These are phyloP conservation scores for Kodamaea fungicola DNA, from an alignment of 1,139 yeast genomes.

Conservation along the genomic window DNA sequence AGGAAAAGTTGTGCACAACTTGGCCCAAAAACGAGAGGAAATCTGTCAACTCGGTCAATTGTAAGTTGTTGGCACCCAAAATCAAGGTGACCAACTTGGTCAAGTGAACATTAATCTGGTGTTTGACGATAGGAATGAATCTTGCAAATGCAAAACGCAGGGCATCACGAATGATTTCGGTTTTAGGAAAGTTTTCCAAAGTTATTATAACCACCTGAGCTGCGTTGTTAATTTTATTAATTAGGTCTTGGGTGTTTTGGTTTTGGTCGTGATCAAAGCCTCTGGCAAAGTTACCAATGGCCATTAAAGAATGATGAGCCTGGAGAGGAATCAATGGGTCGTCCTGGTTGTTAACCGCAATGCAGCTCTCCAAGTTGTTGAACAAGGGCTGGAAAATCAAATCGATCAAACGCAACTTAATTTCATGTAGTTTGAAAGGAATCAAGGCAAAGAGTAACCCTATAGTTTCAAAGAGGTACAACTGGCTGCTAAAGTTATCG, in stretches of 20 bases:
- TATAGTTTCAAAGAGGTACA: constrained; percentile 77
- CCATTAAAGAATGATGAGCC: constrained; percentile 83
- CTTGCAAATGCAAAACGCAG: constrained; percentile 85
- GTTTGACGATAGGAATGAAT: constrained; percentile 65
- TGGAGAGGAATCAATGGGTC: constrained; percentile 55
- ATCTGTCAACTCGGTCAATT: constrained; percentile 67
- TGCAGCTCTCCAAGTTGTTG: constrained; percentile 64
- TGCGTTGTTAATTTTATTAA: constrained; percentile 61
- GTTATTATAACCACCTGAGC: constrained; percentile 84
- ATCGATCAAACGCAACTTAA: constrained; percentile 52
- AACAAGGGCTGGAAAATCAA: constrained; percentile 76
- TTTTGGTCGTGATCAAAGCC: constrained; percentile 54
- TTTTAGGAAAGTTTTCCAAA: constrained; percentile 66
- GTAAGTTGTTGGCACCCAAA: constrained; percentile 62
- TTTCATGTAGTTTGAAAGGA: constrained; percentile 25
- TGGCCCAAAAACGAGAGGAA: constrained; percentile 87
- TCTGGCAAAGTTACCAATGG: constrained; percentile 84
- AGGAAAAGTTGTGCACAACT: constrained; percentile 72
- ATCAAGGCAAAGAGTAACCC: constrained; percentile 63
- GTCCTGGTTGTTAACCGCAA: constrained; percentile 31
- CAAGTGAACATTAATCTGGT: constrained; percentile 50
- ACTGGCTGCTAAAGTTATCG: constrained; percentile 71
- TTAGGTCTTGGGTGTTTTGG: constrained; percentile 27
- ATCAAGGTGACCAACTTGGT: constrained; percentile 73
- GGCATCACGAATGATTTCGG: constrained; percentile 76